Evolutionary conservation across 2,329 filamentous ascomycete species (phyloP).

Genomic region (Penicillium glabrum): DNA sequence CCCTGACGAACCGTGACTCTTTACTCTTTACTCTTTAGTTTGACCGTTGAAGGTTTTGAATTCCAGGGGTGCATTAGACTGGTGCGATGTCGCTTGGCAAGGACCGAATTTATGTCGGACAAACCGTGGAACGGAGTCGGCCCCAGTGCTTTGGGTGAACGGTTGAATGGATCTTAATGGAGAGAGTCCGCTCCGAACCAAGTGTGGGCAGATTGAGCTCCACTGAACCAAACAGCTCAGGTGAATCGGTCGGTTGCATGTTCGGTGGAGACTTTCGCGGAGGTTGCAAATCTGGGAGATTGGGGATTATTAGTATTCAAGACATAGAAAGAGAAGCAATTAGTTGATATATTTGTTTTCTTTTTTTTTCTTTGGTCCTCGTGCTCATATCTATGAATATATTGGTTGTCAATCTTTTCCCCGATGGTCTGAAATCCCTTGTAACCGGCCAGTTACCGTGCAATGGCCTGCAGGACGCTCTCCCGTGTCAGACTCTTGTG

Average conservation of each 20-base stretch:
- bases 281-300: neutral
- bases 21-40: neutral
- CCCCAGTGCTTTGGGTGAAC: neutral
- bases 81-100: neutral
- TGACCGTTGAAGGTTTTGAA: neutral
- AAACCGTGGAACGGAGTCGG: slow-evolving; percentile 8
- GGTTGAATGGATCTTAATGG: slow-evolving; percentile 18
- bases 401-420: neutral
- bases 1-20: neutral
- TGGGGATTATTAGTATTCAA: neutral
- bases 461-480: slow-evolving; percentile 13
- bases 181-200: neutral
- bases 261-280: slow-evolving; percentile 6
- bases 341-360: neutral
- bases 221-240: slow-evolving; percentile 13
- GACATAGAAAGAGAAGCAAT: neutral
- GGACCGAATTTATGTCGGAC: neutral
- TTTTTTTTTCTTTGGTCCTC: too few species aligned
- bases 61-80: slow-evolving; percentile 1
- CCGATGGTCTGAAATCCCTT: neutral
- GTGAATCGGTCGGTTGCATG: neutral
- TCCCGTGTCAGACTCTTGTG: slow-evolving; percentile 14
- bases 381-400: neutral
- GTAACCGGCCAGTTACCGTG: neutral
- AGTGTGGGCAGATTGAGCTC: slow-evolving; percentile 2